Base-by-base conservation (phyloP, 768 basidiomycete species). In the Tricholoma flavovirens region DNA sequence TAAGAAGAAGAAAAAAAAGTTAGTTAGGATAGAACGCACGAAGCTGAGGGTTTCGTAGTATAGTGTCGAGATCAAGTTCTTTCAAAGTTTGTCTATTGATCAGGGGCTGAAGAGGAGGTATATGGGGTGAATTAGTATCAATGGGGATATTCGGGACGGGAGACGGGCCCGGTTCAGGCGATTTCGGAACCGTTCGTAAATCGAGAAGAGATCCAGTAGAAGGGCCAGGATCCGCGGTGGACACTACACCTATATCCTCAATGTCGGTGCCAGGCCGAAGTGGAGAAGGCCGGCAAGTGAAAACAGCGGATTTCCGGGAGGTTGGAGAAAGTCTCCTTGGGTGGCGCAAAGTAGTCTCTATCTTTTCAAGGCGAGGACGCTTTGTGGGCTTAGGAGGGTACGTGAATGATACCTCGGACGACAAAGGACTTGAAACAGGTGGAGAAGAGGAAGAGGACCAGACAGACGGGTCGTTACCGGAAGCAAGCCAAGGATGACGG, bases 31-130 rank as follows among this genome's bases (percentile, higher is more conserved):
- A 30, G 55, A 19, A 87, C 86, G 74, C 73, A 91, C 94, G 88
- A 57, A 96, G 86, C 67, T 94, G 92, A 21, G 92, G 90, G 69
- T 93, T 93, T 49, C 89, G 83, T 55, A 96, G 77, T 63, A 96
- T 93, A 53, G 87, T 83, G 56, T 87, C 82, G 17, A 96, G 75
- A 68, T 97, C 93, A 51, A 97, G 77, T 66, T 93, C 90, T 64
- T 83, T 85, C 62, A 97, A 77, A 1, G 91, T 92, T 43, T 84
- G 82, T 36, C 88, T 80, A 64, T 90, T 93, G 67, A 96, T 90
- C 42, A 87, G 80, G 0, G 94, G 92, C 30, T 78, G 76, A 42
- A 81, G 71, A 33, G 88, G 75, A 6, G 90, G 90, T 57, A 90
- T 81, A 59, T 84, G 81, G 3, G 81, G 75, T 1, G 78, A 71